A percentile compares a stretch with the other conserved stretches of the same genome.
Evolutionary conservation across 176 grass and related monocot genomes (phyloP).

Genomic region (Oryza longistaminata): DNA sequence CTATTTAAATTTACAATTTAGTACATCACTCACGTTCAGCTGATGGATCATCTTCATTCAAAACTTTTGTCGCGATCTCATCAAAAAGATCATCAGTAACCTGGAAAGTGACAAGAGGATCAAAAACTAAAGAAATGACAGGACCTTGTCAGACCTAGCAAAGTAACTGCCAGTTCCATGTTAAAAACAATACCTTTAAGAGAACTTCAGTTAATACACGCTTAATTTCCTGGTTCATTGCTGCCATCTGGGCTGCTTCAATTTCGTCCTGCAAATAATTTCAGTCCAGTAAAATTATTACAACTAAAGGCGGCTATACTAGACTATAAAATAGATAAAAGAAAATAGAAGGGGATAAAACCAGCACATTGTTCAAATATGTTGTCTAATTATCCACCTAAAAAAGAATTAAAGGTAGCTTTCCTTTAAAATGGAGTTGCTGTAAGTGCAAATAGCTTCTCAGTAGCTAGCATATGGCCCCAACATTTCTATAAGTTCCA

Average conservation of each 20-base stretch:
- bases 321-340: background rate
- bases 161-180: background rate
- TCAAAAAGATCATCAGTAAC: conserved; percentile 99
- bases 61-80: conserved; percentile 88
- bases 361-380: background rate
- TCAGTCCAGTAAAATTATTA: conserved; percentile 18
- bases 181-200: conserved; percentile 65
- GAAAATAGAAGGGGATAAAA: background rate
- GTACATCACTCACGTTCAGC: conserved; percentile 54
- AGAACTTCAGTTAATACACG: conserved; percentile 94
- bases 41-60: conserved; percentile 73
- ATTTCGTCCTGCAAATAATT: conserved; percentile 71
- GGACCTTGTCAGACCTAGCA: background rate
- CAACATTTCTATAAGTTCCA: background rate
- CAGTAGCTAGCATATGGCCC: conserved; percentile 3
- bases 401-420: conserved; percentile 7
- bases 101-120: conserved; percentile 44
- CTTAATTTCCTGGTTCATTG: conserved; percentile 96
- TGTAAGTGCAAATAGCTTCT: conserved; percentile 16
- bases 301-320: background rate
- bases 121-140: conserved; percentile 15
- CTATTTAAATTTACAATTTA: conserved; percentile 39
- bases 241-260: conserved; percentile 51
- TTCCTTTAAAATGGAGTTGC: background rate
- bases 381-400: conserved; percentile 13